A percentile compares a stretch with the other conserved stretches of the same genome.
These are phyloP conservation scores for Beauveria sp. DNA, from an alignment of 2,329 filamentous ascomycete species.

Conservation along the genomic window DNA sequence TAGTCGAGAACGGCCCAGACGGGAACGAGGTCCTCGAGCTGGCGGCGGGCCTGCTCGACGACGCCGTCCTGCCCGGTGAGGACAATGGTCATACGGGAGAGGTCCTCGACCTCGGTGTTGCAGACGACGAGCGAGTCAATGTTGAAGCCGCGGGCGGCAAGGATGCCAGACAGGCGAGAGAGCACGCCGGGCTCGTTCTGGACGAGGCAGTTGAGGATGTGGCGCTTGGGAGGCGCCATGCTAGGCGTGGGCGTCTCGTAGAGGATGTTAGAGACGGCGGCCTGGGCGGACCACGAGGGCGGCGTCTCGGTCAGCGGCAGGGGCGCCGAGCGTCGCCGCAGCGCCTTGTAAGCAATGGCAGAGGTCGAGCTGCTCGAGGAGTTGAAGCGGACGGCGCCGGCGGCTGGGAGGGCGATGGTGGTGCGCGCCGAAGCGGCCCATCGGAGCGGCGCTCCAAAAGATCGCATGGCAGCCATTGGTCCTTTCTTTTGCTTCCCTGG, in stretches of 20 bases:
- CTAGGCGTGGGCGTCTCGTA: slow-evolving; percentile 93
- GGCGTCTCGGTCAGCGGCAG: slow-evolving; percentile 70
- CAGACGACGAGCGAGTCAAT: slow-evolving; percentile 98
- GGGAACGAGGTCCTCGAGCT: slow-evolving; percentile 92
- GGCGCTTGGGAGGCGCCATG: slow-evolving; percentile 77
- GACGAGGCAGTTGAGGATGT: slow-evolving; percentile 95
- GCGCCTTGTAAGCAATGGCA: slow-evolving; percentile 92
- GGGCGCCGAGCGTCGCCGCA: slow-evolving; percentile 82
- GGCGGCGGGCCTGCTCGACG: slow-evolving; percentile 90
- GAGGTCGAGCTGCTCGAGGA: slow-evolving; percentile 64
- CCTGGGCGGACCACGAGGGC: slow-evolving; percentile 80
- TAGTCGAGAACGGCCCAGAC: slow-evolving; percentile 99
- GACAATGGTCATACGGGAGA: slow-evolving; percentile 98
- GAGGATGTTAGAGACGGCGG: slow-evolving; percentile 94
- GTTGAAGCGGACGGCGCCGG: slow-evolving; percentile 27
- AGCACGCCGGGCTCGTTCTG: slow-evolving; percentile 98
- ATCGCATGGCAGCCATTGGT: slow-evolving; percentile 40
- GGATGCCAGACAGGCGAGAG: slow-evolving; percentile 90
- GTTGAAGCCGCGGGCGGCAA: slow-evolving; percentile 96
- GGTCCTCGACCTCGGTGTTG: slow-evolving; percentile 92
- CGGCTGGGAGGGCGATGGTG: slow-evolving; percentile 16
- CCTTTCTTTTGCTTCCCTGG: background rate
- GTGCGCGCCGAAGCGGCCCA: slow-evolving; percentile 24
- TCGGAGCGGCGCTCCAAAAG: slow-evolving; percentile 33
- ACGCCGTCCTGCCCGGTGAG: slow-evolving; percentile 93